phyloP scores from a whole-genome alignment of 768 basidiomycete species.

The Mycena chlorophos region DNA sequence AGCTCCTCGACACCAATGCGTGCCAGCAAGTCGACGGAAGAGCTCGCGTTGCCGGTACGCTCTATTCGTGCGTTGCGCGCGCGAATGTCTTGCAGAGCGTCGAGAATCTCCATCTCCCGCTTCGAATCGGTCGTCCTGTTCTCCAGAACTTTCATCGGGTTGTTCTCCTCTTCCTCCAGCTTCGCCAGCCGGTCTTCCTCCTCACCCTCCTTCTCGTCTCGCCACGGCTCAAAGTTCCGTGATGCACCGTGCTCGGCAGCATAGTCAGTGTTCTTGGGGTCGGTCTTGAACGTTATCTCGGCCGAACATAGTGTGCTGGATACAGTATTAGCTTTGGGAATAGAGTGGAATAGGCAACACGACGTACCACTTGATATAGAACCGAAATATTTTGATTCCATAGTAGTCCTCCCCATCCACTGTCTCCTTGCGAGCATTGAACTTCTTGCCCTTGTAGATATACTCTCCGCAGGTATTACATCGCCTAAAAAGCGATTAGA shows the following conservation, averaged over 20 bases:
- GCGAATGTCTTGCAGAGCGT: constrained; percentile 90
- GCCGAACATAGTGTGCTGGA: constrained; percentile 89
- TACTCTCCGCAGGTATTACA: constrained; percentile 98
- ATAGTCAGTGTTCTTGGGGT: constrained; percentile 97
- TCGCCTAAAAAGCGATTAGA: constrained; percentile 54
- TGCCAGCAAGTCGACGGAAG: constrained; percentile 63
- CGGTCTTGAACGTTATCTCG: constrained; percentile 99
- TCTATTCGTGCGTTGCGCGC: constrained; percentile 88
- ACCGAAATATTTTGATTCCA: constrained; percentile 95
- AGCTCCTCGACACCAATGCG: constrained; percentile 66
- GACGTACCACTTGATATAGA: constrained; percentile 87
- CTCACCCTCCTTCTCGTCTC: constrained; percentile 74
- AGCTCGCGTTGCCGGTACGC: constrained; percentile 61
- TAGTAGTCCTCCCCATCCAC: constrained; percentile 97
- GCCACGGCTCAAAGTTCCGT: constrained; percentile 97
- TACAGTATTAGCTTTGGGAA: constrained; percentile 20
- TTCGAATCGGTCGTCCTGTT: constrained; percentile 90
- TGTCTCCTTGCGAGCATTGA: constrained; percentile 98
- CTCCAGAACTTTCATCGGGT: constrained; percentile 96
- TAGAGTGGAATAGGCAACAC: constrained; percentile 3
- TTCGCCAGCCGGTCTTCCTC: constrained; percentile 84
- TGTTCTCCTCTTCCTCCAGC: constrained; percentile 90
- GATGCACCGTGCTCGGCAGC: constrained; percentile 93
- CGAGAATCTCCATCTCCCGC: constrained; percentile 97
- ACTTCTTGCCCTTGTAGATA: constrained; percentile 99